Percentiles rank a stretch among this genome's conserved stretches.
These are phyloP conservation scores for Russula sp. DNA, from an alignment of 768 basidiomycete genomes.

Conservation along the genomic window DNA sequence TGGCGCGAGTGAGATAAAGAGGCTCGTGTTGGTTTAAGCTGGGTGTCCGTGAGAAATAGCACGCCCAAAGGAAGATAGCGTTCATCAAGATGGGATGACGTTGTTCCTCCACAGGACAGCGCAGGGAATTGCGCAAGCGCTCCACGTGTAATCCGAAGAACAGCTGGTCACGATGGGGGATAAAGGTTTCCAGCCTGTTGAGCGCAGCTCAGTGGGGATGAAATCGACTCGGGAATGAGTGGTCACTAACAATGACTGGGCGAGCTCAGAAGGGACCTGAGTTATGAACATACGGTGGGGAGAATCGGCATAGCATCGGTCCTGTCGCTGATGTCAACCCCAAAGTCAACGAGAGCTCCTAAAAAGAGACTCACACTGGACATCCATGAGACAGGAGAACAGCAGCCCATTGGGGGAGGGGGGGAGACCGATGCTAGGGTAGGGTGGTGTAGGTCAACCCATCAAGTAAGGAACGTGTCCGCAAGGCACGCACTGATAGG, in stretches of 20 bases:
- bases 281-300: slow-evolving; percentile 32
- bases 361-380: background rate
- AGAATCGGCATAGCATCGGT: slow-evolving; percentile 6
- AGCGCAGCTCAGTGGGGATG: background rate
- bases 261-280: slow-evolving; percentile 48
- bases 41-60: slow-evolving; percentile 68
- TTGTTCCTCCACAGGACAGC: slow-evolving; percentile 46
- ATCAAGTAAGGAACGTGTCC: slow-evolving; percentile 30
- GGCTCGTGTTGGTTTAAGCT: slow-evolving; percentile 64
- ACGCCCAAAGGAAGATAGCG: slow-evolving; percentile 77
- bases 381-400: slow-evolving; percentile 17
- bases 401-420: slow-evolving; percentile 7
- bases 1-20: slow-evolving; percentile 57
- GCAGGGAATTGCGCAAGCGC: slow-evolving; percentile 54
- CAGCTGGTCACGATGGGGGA: slow-evolving; percentile 68
- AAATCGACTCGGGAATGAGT: background rate
- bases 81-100: slow-evolving; percentile 74
- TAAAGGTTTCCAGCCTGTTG: slow-evolving; percentile 63
- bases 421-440: slow-evolving; percentile 12
- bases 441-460: background rate
- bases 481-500: slow-evolving; percentile 37
- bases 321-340: background rate
- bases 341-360: background rate
- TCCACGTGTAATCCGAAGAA: slow-evolving; percentile 65
- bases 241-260: slow-evolving; percentile 53